Evolutionary conservation across 2,329 filamentous ascomycete genomes (phyloP), one percentile per base, ranked within the genome.

Genomic region (Pezicula neosporulosa): DNA sequence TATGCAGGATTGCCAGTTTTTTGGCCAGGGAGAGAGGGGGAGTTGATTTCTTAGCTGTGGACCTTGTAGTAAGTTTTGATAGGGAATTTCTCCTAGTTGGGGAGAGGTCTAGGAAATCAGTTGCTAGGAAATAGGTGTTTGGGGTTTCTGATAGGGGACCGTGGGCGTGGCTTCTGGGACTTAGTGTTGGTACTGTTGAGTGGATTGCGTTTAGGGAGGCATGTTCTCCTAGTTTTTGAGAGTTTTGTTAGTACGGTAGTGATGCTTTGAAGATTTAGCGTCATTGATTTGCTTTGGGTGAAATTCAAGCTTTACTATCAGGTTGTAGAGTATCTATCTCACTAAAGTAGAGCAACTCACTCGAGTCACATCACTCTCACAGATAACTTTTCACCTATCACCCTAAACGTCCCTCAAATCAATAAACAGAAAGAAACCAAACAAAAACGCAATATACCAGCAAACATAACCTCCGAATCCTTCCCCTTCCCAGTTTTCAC

Each of bases 201-300:
- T 90, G 80, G 58, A 97, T 89, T 49, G 90, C 89, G 64, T 91
- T 92, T 49, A 97, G 81, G 3, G 90, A 95, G 46, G 82, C 81
- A 65, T 90, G 86, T 70, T 97, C 93, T 54, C 92, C 89, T 82
- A 62, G 72, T 44, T 70, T 65, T 47, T 61, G 56, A 9, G 73
- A 15, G 21, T 18, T 41, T 39, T 39, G 19, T 30, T 28, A 47
- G 19, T 21, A 13, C 51, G 19, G 45, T 51, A 45, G 47, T 52
- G 49, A 28, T 3, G 30, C 1, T 39, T 2, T 16, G 37, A 39
- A 39, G 37, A 39, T 39, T 5, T 39, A 4, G 19, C 18, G n/a
- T 16, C 4, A 37, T 15, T 16, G 6, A 37, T 15, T 24, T 24
- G 24, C 3, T 24, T 4, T 24, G 7, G 6, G 24, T 6, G 24